Evolutionary conservation across 2,329 filamentous ascomycete genomes (phyloP).

Genomic region (Fusarium drepaniforme): DNA sequence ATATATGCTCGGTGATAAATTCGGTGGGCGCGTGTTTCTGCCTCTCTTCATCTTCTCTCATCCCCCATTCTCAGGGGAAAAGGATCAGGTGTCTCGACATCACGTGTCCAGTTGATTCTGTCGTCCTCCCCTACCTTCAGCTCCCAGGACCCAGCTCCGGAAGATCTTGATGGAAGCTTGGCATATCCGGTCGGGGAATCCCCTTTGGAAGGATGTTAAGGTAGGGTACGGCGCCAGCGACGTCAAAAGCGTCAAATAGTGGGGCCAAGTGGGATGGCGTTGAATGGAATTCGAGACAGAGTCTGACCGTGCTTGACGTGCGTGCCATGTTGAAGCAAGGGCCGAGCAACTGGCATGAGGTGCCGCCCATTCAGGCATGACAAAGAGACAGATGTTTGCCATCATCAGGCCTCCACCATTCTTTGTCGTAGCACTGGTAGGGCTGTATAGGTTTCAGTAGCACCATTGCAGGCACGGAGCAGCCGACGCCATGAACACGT

Average conservation of each 20-base stretch:
- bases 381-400: neutral
- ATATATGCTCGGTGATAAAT: neutral
- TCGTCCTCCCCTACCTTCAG: neutral
- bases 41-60: neutral
- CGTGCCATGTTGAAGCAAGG: slow-evolving; percentile 4
- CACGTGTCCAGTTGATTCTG: slow-evolving; percentile 9
- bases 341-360: neutral
- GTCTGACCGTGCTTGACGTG: neutral
- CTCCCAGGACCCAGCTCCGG: neutral
- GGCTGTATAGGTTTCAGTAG: neutral
- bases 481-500: neutral
- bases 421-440: slow-evolving; percentile 3
- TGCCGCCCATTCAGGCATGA: neutral
- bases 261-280: neutral
- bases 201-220: neutral
- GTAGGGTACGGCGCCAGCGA: slow-evolving; percentile 9
- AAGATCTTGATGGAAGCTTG: slow-evolving; percentile 19
- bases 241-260: neutral
- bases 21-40: neutral
- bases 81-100: neutral
- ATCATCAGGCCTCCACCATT: neutral
- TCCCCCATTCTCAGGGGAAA: neutral
- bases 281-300: neutral
- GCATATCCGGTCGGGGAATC: slow-evolving; percentile 6
- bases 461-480: neutral